Conservation (phyloP, 1,139 yeast genomes). For the Nakaseomyces bracarensis region DNA sequence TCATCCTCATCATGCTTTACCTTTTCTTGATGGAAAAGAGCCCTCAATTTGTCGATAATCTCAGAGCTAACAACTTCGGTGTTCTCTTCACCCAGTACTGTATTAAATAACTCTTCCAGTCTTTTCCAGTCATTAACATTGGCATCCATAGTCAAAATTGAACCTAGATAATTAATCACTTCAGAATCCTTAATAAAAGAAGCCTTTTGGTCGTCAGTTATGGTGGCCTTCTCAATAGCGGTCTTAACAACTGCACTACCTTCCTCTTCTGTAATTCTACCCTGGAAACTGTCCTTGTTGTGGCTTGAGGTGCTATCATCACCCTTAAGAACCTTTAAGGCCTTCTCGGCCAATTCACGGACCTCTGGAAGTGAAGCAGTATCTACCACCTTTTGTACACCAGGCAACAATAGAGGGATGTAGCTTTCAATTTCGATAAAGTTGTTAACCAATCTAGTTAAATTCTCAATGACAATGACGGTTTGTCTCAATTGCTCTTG, state of each 20-base stretch:
- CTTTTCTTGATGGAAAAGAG: conserved; percentile 57
- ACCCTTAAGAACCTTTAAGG: conserved; percentile 68
- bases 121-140: conserved; percentile 89
- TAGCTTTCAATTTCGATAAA: conserved; percentile 83
- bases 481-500: conserved; percentile 96
- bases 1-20: conserved; percentile 51
- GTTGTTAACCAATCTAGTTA: conserved; percentile 91
- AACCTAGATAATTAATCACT: conserved; percentile 44
- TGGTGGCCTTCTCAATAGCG: conserved; percentile 28
- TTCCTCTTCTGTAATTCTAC: conserved; percentile 53
- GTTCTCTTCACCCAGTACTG: conserved; percentile 40
- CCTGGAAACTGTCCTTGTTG: conserved; percentile 65
- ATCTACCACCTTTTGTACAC: conserved; percentile 77
- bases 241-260: conserved; percentile 42
- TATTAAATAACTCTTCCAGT: conserved; percentile 47
- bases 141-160: conserved; percentile 60
- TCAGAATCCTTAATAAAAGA: conserved; percentile 34
- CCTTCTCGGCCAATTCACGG: conserved; percentile 85
- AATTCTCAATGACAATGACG: conserved; percentile 89
- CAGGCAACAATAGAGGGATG: conserved; percentile 81
- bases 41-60: conserved; percentile 50
- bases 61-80: conserved; percentile 37
- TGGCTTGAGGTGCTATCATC: conserved; percentile 44
- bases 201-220: conserved; percentile 17
- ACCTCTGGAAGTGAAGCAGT: conserved; percentile 96